Percentiles rank a stretch among this genome's conserved stretches.
Conservation (phyloP, 202 grass and related monocot genomes). For the Schoenoplectus tabernaemontani region DNA sequence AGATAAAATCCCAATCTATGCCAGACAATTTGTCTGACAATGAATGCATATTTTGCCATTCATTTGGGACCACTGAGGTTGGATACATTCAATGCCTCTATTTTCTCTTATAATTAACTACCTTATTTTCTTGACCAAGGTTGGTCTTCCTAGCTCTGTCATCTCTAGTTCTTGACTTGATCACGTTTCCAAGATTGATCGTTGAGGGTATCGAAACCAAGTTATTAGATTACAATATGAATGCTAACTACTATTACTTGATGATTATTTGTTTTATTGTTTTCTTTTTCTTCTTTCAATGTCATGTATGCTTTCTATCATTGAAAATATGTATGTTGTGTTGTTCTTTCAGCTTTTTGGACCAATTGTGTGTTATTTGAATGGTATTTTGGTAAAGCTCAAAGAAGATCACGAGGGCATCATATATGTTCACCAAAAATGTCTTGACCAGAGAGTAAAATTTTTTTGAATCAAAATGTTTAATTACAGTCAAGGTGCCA, state of each 20-base stretch:
- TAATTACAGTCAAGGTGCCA: neutral
- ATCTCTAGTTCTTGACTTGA: neutral
- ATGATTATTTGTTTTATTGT: neutral
- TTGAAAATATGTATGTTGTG: neutral
- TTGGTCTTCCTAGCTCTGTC: neutral
- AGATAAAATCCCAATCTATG: neutral
- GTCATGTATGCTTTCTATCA: neutral
- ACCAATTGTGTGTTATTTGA: conserved; percentile 31
- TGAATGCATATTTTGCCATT: conserved; percentile 74
- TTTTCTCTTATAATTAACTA: neutral
- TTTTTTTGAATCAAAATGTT: neutral
- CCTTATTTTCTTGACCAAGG: neutral
- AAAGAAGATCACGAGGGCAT: neutral
- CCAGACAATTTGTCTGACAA: conserved; percentile 48
- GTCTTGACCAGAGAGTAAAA: conserved; percentile 34
- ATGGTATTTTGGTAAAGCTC: conserved; percentile 25
- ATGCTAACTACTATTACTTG: neutral
- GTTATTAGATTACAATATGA: neutral
- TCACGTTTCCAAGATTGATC: too few relatives aligned
- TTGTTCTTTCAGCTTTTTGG: conserved; percentile 40
- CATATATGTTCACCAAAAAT: conserved; percentile 48
- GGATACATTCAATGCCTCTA: neutral
- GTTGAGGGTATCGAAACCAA: neutral
- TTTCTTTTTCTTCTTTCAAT: neutral
- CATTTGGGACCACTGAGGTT: conserved; percentile 50